Percentiles rank a stretch among this genome's conserved stretches.
phyloP scores from a whole-genome alignment of 768 basidiomycete species.

The Hirschioporus abietinus region DNA sequence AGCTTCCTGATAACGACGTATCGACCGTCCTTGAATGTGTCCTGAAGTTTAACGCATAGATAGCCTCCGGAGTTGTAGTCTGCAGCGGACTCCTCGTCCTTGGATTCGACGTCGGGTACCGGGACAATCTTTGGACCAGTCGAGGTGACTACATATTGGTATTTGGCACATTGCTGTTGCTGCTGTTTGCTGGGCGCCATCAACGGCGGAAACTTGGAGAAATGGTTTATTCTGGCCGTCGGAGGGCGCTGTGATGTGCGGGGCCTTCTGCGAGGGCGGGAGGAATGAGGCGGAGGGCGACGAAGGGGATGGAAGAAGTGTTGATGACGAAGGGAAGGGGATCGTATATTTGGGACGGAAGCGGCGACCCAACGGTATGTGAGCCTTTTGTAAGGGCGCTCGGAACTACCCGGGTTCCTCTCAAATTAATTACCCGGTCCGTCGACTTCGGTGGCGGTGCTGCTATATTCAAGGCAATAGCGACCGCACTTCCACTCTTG shows the following conservation, averaged over 20 bases:
- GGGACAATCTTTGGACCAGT: slow-evolving; percentile 66
- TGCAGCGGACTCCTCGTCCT: slow-evolving; percentile 79
- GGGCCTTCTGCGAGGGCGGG: slow-evolving; percentile 1
- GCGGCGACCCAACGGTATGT: background rate
- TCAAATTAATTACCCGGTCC: background rate
- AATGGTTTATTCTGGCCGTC: background rate
- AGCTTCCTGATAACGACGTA: slow-evolving; percentile 89
- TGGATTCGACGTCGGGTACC: slow-evolving; percentile 56
- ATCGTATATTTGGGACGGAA: background rate
- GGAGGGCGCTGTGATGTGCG: background rate
- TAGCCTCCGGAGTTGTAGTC: slow-evolving; percentile 82
- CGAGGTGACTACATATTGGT: slow-evolving; percentile 69
- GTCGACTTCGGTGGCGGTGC: background rate
- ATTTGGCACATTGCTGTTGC: slow-evolving; percentile 54
- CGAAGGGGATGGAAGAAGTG: background rate
- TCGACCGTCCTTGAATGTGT: slow-evolving; percentile 77
- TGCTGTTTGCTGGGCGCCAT: background rate
- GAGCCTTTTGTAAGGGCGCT: background rate
- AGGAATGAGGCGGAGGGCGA: background rate
- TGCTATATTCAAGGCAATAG: background rate
- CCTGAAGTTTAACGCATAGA: slow-evolving; percentile 73
- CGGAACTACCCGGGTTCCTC: background rate
- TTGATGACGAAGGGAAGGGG: slow-evolving; percentile 3
- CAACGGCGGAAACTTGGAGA: background rate
- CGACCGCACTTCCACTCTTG: background rate